Base-by-base conservation (phyloP, 1,284 basidiomycete species). In the Anthracocystis setariae region DNA sequence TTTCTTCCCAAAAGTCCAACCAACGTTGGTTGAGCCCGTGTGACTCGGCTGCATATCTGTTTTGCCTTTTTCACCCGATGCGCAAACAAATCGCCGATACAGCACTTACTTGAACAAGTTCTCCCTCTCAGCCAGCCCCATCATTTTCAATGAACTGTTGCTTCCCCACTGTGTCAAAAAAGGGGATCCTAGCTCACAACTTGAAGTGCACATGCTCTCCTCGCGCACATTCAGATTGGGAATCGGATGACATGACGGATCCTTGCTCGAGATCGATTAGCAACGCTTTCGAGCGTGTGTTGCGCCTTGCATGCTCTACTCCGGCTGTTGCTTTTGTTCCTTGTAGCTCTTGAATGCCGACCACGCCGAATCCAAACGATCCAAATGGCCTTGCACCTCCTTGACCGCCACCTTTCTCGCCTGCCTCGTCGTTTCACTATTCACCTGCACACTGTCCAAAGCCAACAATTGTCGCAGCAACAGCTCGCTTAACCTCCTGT, bases 361-460 rank as follows among this genome's bases (percentile, higher is more conserved):
- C 70, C 74, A 80, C 1, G 79, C 80, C 8, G 60, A 55, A 43
- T 82, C 81, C 18, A 82, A 62, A n/a, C 79, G 65, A 38, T 82
- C 81, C 18, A 82, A 55, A 45, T 75, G 68, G 15, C 43, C n/a
- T 66, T 82, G 81, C 5, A 82, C 73, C 32, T 76, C 58, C 48
- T 77, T 78, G 21, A 82, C 81, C 12, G 77, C 79, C 5, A 60
- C 64, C 51, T 81, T 82, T 3, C 81, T 65, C 10, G 61, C 68
- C 44, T 62, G 60, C 43, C 81, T 55, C 12, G 75, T 73, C 17
- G 68, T 62, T 10, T 82, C 81, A 39, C 72, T 64, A 49, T 76
- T 73, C 24, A 76, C 69, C 24, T 62, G 63, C 33, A 82, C 68
- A 27, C 53, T 74, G 46, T 82, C 81, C 35, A 82, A 52, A 4